Conservation (phyloP, 208 protist species). For the Acanthamoeba castellanii region DNA sequence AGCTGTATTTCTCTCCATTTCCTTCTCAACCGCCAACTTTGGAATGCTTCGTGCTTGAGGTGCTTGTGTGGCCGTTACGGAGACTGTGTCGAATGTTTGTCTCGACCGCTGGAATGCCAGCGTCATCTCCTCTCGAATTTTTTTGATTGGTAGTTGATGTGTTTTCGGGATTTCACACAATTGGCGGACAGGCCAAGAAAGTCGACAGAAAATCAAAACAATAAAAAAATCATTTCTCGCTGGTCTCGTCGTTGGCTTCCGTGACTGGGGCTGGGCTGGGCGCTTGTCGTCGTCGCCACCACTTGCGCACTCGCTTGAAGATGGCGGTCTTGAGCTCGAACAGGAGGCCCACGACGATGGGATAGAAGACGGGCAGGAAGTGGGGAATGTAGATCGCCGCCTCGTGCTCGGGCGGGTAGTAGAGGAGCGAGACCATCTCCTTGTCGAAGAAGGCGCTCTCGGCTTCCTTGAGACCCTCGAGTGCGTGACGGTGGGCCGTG, state of each 20-base stretch:
- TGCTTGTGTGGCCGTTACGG: constrained; percentile 38
- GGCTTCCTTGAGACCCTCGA: constrained; percentile 60
- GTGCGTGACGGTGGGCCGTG: constrained; percentile 38
- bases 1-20: neutral
- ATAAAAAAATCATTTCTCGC: neutral
- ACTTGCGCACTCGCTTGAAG: neutral
- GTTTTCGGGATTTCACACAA: neutral
- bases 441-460: constrained; percentile 87
- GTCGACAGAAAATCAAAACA: neutral
- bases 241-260: neutral
- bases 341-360: constrained; percentile 34
- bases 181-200: neutral
- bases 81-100: constrained; percentile 3
- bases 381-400: constrained; percentile 86
- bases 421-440: constrained; percentile 84
- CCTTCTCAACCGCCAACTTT: neutral
- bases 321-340: constrained; percentile 36
- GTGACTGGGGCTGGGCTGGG: neutral
- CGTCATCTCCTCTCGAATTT: neutral
- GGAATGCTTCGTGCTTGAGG: constrained; percentile 27
- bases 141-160: neutral
- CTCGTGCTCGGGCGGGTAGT: constrained; percentile 88
- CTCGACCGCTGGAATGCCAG: neutral
- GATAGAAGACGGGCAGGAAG: constrained; percentile 84
- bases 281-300: neutral